phyloP scores from a whole-genome alignment of 2,329 filamentous ascomycete genomes.

The Xylariaceae sp. region DNA sequence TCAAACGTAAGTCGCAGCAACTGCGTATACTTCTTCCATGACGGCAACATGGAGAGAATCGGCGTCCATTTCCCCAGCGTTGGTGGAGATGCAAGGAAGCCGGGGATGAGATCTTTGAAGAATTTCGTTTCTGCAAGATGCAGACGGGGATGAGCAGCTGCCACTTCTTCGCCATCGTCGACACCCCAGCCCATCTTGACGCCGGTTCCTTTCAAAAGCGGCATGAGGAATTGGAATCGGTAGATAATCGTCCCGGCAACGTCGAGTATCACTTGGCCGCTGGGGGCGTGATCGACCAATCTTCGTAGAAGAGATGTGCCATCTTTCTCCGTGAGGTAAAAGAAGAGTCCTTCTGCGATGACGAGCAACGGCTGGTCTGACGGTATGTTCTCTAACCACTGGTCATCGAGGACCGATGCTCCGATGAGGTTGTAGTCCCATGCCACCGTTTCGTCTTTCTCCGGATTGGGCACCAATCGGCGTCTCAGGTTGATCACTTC shows the following conservation, averaged over 20 bases:
- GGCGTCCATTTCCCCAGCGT: conserved; percentile 10
- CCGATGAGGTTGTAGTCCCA: conserved; percentile 11
- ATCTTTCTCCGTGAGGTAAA: conserved; percentile 20
- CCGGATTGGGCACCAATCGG: conserved; percentile 17
- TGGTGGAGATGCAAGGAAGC: conserved; percentile 11
- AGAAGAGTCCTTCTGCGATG: conserved; percentile 25
- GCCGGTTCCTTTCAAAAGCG: conserved; percentile 9
- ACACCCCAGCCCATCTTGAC: conserved; percentile 15
- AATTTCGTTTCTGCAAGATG: conserved; percentile 6
- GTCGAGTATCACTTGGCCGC: conserved; percentile 12
- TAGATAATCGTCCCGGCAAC: conserved; percentile 10
- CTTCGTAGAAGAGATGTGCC: conserved; percentile 16
- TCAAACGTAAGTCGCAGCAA: conserved; percentile 15
- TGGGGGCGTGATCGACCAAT: conserved; percentile 6
- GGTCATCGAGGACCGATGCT: conserved; percentile 18
- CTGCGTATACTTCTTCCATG: conserved; percentile 13
- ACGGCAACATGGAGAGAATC: conserved; percentile 11
- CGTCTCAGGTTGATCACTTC: conserved; percentile 20
- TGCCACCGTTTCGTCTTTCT: conserved; percentile 5
- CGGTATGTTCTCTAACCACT: conserved; percentile 21
- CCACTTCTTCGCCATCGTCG: conserved; percentile 13
- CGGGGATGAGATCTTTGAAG: conserved; percentile 12
- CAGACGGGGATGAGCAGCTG: conserved; percentile 5
- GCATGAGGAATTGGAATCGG: conserved; percentile 8
- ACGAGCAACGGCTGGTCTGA: conserved; percentile 19